phyloP scores from a whole-genome alignment of 2,329 filamentous ascomycete genomes.

The Cladosporium cucumerinum region DNA sequence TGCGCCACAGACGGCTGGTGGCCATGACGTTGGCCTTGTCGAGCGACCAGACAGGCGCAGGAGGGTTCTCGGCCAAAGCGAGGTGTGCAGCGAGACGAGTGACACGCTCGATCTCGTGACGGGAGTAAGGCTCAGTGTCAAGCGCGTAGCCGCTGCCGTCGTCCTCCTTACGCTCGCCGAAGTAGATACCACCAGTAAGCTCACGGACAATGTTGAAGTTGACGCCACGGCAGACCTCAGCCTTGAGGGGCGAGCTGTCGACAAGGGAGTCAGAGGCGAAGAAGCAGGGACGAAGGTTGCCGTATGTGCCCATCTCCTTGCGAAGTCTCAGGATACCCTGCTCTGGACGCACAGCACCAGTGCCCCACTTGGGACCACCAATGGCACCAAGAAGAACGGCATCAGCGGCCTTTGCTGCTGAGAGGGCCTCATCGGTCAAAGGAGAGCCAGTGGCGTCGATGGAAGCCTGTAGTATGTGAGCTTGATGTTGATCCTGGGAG shows the following conservation, averaged over 20 bases:
- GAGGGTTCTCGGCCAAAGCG: constrained; percentile 60
- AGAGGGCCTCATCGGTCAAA: constrained; percentile 78
- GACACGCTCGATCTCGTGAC: constrained; percentile 82
- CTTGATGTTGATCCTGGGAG: constrained; percentile 3
- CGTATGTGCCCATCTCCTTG: constrained; percentile 91
- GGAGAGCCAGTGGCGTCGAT: constrained; percentile 78
- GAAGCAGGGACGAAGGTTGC: constrained; percentile 93
- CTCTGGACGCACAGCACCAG: constrained; percentile 81
- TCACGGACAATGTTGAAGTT: constrained; percentile 93
- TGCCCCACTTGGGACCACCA: constrained; percentile 96
- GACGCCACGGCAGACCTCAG: constrained; percentile 76
- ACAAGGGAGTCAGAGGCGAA: constrained; percentile 86
- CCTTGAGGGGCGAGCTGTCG: constrained; percentile 81
- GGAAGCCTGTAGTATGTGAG: constrained; percentile 61
- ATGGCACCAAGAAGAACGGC: constrained; percentile 91
- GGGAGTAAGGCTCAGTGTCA: constrained; percentile 85
- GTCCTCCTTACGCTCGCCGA: constrained; percentile 81
- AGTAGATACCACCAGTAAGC: constrained; percentile 91
- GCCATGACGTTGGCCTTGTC: constrained; percentile 98
- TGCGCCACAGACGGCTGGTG: constrained; percentile 84
- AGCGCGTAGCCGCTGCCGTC: constrained; percentile 70
- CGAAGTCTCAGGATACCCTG: constrained; percentile 87
- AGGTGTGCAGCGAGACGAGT: constrained; percentile 77
- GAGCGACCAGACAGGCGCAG: constrained; percentile 72
- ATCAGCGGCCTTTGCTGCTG: constrained; percentile 78